A percentile compares a stretch with the other conserved stretches of the same genome.
Conservation (phyloP, 2,329 filamentous ascomycete species). For the Sclerotiophoma versabilis region DNA sequence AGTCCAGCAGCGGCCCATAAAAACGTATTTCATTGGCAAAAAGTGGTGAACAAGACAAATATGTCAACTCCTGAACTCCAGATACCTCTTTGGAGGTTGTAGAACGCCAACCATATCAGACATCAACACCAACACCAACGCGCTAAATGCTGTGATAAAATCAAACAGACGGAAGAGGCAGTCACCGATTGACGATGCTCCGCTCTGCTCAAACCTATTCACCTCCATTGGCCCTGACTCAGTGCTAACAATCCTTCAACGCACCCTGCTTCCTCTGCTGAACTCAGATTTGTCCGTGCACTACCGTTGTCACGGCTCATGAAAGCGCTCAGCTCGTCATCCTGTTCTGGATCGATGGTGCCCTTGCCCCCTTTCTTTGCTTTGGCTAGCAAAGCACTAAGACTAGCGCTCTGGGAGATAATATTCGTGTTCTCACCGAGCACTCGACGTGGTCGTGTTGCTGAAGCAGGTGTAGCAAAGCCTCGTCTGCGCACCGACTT, state of each 20-base stretch:
- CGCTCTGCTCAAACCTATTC: not conserved
- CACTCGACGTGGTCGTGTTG: constrained; percentile 48
- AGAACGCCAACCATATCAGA: constrained; percentile 7
- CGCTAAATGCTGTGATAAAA: constrained; percentile 20
- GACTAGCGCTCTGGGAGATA: constrained; percentile 48
- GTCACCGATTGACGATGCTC: not conserved
- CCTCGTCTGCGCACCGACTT: constrained; percentile 41
- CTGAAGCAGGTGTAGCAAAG: constrained; percentile 40
- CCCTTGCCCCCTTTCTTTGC: constrained; percentile 39
- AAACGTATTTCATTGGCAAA: not conserved
- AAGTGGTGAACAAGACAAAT: not conserved
- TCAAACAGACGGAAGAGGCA: not conserved
- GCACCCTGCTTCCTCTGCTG: constrained; percentile 77
- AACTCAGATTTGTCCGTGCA: constrained; percentile 63
- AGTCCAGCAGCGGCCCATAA: not conserved
- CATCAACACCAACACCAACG: constrained; percentile 13
- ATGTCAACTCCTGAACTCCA: constrained; percentile 8
- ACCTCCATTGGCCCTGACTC: constrained; percentile 87
- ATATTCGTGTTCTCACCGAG: constrained; percentile 57
- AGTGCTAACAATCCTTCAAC: constrained; percentile 87
- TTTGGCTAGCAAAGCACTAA: constrained; percentile 47
- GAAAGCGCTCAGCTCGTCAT: constrained; percentile 74
- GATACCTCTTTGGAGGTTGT: not conserved
- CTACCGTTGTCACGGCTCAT: constrained; percentile 68
- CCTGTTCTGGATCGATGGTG: constrained; percentile 55